Evolutionary conservation across 306 rosid genomes (phyloP).

Genomic region (Rosa rugosa): DNA sequence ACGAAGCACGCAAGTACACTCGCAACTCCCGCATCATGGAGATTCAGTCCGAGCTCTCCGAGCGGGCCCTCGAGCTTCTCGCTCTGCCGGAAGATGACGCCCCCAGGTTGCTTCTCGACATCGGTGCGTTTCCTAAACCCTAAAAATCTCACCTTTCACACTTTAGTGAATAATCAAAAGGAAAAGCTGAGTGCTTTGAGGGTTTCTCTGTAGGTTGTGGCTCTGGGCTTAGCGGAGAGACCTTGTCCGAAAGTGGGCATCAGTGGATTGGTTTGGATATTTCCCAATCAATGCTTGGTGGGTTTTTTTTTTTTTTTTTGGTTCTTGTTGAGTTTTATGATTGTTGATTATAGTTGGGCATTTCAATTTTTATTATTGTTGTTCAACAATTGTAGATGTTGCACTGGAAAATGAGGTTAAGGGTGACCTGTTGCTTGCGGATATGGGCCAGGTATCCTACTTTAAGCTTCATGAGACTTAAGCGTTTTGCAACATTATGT

Average conservation of each 20-base stretch:
- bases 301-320: not conserved
- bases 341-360: not conserved
- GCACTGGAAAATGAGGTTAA: constrained; percentile 87
- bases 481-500: too few relatives aligned
- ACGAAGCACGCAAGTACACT: constrained; percentile 85
- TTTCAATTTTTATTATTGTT: not conserved
- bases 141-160: not conserved
- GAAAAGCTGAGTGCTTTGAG: not conserved
- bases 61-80: constrained; percentile 85
- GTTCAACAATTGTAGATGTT: constrained; percentile 43
- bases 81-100: constrained; percentile 71
- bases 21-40: constrained; percentile 83
- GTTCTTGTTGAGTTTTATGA: not conserved
- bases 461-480: not conserved
- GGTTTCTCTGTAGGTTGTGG: constrained; percentile 69
- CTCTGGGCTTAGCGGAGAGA: constrained; percentile 94
- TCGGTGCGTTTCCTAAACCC: constrained; percentile 45
- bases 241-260: constrained; percentile 70
- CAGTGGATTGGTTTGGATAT: constrained; percentile 95
- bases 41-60: constrained; percentile 68
- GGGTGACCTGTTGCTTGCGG: constrained; percentile 87
- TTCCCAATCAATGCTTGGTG: constrained; percentile 93
- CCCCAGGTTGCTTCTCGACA: constrained; percentile 80
- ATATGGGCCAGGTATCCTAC: constrained; percentile 87
- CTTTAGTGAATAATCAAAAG: not conserved